Conservation (phyloP, 2,329 filamentous ascomycete species). For the Penicillium sp. region DNA sequence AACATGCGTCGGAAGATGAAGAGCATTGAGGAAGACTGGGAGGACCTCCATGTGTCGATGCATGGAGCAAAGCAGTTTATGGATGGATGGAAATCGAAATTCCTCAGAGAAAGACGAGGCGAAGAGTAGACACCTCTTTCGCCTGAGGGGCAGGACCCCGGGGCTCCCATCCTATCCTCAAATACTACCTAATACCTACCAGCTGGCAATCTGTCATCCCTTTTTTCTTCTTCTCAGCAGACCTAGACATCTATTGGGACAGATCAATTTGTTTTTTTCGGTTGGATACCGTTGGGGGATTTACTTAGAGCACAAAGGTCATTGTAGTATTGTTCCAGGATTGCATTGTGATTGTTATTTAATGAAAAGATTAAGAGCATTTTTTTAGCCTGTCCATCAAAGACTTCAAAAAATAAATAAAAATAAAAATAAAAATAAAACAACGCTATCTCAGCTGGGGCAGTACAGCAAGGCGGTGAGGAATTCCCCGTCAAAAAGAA, state of each 20-base stretch:
- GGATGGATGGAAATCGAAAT: neutral
- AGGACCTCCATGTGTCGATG: neutral
- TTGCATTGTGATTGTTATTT: too few species aligned
- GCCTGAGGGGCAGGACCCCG: neutral
- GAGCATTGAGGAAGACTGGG: neutral
- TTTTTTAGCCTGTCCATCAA: neutral
- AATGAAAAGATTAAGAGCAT: too few species aligned
- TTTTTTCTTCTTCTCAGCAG: neutral
- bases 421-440: too few species aligned
- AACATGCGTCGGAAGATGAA: neutral
- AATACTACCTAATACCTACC: neutral
- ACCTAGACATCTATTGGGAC: neutral
- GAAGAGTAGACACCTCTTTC: neutral
- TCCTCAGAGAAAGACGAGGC: neutral
- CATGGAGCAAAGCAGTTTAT: neutral
- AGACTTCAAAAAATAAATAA: neutral
- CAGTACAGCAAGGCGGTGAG: constrained; percentile 11
- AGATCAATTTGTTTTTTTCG: neutral
- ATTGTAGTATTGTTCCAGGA: too few species aligned
- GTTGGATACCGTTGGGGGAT: too few species aligned
- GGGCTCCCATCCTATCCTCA: neutral
- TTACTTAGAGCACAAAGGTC: too few species aligned
- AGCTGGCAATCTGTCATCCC: too few species aligned
- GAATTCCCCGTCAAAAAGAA: constrained; percentile 7
- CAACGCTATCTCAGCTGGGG: too few species aligned